Conservation (phyloP, 2,329 filamentous ascomycete genomes). For the Scortechinia acanthostroma region DNA sequence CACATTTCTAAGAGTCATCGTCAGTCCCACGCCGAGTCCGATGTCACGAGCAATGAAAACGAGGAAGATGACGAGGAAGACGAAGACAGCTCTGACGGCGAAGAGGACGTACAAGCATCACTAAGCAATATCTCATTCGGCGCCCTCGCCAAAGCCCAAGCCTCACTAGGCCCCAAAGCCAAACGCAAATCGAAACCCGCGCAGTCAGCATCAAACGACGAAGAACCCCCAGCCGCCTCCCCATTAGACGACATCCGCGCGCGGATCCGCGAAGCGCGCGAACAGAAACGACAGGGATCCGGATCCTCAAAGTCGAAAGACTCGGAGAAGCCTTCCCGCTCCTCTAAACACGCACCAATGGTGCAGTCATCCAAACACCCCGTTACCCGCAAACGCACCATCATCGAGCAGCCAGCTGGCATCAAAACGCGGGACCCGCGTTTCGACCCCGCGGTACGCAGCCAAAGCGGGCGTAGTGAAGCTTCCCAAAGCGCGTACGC, state of each 20-base stretch:
- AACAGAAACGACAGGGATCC: slow-evolving; percentile 9
- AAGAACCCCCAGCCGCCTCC: slow-evolving; percentile 10
- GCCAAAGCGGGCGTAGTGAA: slow-evolving; percentile 13
- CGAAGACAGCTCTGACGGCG: slow-evolving; percentile 19
- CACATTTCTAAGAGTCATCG: too few relatives aligned
- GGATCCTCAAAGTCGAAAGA: slow-evolving; percentile 7
- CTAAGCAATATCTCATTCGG: slow-evolving; percentile 46
- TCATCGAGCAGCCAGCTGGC: slow-evolving; percentile 28
- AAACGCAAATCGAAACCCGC: slow-evolving; percentile 11
- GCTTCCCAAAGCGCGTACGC: slow-evolving; percentile 45
- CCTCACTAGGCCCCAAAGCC: slow-evolving; percentile 30
- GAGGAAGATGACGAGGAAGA: slow-evolving; percentile 13
- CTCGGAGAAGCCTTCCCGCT: slow-evolving; percentile 17
- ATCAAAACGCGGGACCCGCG: slow-evolving; percentile 48
- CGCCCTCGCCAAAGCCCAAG: slow-evolving; percentile 55
- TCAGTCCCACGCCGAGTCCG: background rate
- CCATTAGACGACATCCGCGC: slow-evolving; percentile 23
- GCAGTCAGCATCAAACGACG: slow-evolving; percentile 5
- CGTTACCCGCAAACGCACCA: slow-evolving; percentile 50
- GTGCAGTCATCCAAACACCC: slow-evolving; percentile 53
- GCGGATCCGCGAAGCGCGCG: slow-evolving; percentile 11
- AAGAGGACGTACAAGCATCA: slow-evolving; percentile 8
- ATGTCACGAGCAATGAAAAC: background rate
- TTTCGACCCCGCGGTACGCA: slow-evolving; percentile 45
- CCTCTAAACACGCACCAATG: slow-evolving; percentile 59